Conservation (phyloP, 83 land plant species). For the Diphasiastrum complanatum region DNA sequence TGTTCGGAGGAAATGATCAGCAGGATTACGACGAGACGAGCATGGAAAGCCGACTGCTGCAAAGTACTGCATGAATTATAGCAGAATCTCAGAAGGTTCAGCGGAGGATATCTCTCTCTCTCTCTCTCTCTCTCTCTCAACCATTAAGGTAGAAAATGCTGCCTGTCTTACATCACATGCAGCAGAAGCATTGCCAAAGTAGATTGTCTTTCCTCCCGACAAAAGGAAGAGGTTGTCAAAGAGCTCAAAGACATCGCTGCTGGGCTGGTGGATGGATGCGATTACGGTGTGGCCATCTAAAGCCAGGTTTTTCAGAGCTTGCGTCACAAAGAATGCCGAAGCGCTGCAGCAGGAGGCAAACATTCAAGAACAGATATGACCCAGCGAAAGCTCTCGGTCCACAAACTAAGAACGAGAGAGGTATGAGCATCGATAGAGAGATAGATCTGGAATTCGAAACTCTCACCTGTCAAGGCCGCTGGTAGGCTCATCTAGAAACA, state of each 20-base stretch:
- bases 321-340: conserved; percentile 69
- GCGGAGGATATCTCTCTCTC: not conserved
- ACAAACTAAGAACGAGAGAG: no score
- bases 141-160: not conserved
- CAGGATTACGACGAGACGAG: conserved; percentile 70
- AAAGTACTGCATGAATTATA: conserved; percentile 48
- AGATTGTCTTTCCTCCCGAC: conserved; percentile 64
- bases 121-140: not conserved
- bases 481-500: conserved; percentile 77
- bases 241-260: conserved; percentile 75
- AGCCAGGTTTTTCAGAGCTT: conserved; percentile 47
- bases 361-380: not conserved
- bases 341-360: conserved; percentile 37
- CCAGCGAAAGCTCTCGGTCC: not conserved
- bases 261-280: conserved; percentile 78
- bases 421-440: no score
- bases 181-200: conserved; percentile 63
- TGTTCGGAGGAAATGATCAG: conserved; percentile 76
- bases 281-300: conserved; percentile 66
- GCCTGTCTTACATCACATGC: conserved; percentile 46
- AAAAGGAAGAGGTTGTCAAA: conserved; percentile 62
- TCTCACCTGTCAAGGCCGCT: conserved; percentile 73
- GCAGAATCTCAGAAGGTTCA: not conserved
- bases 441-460: not conserved
- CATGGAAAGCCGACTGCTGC: conserved; percentile 77